Percentiles rank a stretch among this genome's conserved stretches.
phyloP scores from a whole-genome alignment of 192 early-diverging fungal species.

The Rhizoclosmatium globosum region DNA sequence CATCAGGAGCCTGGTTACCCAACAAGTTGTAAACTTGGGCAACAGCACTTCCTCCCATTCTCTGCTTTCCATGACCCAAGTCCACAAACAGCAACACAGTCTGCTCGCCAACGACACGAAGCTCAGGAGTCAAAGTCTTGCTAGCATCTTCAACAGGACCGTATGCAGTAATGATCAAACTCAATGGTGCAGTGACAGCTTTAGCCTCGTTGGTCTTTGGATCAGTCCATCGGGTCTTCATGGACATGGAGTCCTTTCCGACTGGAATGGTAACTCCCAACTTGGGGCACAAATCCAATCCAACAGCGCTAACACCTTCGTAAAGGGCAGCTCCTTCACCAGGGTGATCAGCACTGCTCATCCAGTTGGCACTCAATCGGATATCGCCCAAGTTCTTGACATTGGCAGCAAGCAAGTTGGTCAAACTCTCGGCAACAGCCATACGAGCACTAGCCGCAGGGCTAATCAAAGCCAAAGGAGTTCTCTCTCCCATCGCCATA shows the following conservation, averaged over 20 bases:
- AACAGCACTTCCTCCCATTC: conserved; percentile 92
- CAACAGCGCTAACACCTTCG: conserved; percentile 91
- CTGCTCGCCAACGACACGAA: conserved; percentile 57
- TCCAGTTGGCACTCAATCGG: conserved; percentile 98
- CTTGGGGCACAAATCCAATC: conserved; percentile 90
- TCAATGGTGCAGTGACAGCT: conserved; percentile 87
- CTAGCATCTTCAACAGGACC: conserved; percentile 87
- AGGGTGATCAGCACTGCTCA: conserved; percentile 88
- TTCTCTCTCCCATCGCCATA: conserved; percentile 98
- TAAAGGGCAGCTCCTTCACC: conserved; percentile 96
- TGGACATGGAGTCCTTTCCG: conserved; percentile 99
- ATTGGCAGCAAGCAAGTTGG: conserved; percentile 91
- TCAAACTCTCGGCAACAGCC: conserved; percentile 94
- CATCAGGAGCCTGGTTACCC: conserved; percentile 86
- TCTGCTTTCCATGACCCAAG: conserved; percentile 80
- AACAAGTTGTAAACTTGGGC: conserved; percentile 93
- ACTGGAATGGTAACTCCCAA: conserved; percentile 96
- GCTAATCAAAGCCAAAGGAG: conserved; percentile 83
- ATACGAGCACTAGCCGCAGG: conserved; percentile 93
- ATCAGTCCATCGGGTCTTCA: conserved; percentile 91
- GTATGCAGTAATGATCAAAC: conserved; percentile 93
- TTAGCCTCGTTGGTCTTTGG: conserved; percentile 54
- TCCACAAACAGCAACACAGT: conserved; percentile 88
- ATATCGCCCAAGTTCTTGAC: conserved; percentile 76
- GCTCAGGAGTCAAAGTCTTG: conserved; percentile 89